These are phyloP conservation scores for Leccinum angustisporum DNA, from an alignment of 1,284 basidiomycete species.

Conservation along the genomic window DNA sequence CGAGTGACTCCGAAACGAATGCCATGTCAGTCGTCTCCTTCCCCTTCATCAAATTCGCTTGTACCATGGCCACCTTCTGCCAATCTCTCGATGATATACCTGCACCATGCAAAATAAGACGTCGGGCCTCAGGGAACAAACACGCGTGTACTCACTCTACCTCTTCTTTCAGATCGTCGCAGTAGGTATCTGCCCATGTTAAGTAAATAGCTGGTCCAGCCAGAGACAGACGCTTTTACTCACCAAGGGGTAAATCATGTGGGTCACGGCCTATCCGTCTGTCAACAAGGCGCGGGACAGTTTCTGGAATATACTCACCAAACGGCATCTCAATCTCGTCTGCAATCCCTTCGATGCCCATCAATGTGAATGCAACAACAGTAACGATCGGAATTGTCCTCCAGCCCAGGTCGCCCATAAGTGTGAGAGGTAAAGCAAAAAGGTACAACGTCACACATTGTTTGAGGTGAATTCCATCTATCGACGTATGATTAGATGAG, in stretches of 20 bases:
- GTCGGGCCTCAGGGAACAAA: neutral
- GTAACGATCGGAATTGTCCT: conserved; percentile 81
- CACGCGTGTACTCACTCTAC: conserved; percentile 50
- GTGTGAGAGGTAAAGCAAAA: conserved; percentile 81
- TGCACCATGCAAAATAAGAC: conserved; percentile 31
- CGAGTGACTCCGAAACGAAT: neutral
- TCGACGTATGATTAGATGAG: conserved; percentile 1
- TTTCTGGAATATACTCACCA: conserved; percentile 41
- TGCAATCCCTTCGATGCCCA: conserved; percentile 93
- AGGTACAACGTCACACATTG: conserved; percentile 90
- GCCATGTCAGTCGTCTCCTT: conserved; percentile 64
- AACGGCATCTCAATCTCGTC: conserved; percentile 92
- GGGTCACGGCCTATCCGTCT: conserved; percentile 51
- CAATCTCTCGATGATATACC: conserved; percentile 75
- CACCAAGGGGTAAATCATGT: conserved; percentile 69
- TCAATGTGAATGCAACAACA: conserved; percentile 83
- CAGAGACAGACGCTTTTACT: conserved; percentile 17
- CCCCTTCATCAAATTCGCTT: conserved; percentile 68
- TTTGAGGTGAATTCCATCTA: conserved; percentile 86
- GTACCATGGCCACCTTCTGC: conserved; percentile 74
- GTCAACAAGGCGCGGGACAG: conserved; percentile 3
- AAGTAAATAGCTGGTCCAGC: conserved; percentile 8
- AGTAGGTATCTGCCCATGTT: conserved; percentile 66
- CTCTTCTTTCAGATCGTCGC: conserved; percentile 82
- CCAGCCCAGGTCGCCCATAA: conserved; percentile 79